Conservation (phyloP, 208 protist species). For the Leishmania major region DNA sequence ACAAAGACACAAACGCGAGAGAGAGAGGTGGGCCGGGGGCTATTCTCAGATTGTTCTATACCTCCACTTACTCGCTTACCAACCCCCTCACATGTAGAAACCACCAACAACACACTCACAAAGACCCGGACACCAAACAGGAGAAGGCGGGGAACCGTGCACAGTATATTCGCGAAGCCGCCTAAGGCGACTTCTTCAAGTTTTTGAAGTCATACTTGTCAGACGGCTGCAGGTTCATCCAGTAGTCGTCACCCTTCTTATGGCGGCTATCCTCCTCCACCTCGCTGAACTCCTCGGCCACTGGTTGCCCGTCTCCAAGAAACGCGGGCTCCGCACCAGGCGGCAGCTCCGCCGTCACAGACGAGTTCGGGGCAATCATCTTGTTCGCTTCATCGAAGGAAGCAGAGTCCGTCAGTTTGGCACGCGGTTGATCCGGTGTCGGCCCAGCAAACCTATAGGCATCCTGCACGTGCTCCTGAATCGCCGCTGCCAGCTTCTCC, state of each 20-base stretch:
- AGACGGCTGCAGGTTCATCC: constrained; percentile 91
- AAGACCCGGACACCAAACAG: not conserved
- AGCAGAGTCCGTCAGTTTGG: constrained; percentile 74
- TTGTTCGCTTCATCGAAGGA: constrained; percentile 92
- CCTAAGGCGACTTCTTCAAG: constrained; percentile 87
- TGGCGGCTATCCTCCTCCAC: constrained; percentile 75
- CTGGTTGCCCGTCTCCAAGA: constrained; percentile 40
- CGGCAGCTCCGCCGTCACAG: constrained; percentile 51
- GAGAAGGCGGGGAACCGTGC: not conserved
- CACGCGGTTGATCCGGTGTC: constrained; percentile 81
- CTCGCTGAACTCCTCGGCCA: constrained; percentile 76
- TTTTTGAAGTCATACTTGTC: constrained; percentile 92
- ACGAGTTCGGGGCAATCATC: constrained; percentile 90
- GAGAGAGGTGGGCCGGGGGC: not conserved
- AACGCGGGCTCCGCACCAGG: constrained; percentile 37
- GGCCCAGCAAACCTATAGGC: constrained; percentile 89
- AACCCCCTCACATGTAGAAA: not conserved
- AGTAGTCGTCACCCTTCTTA: constrained; percentile 93
- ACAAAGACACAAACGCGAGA: not conserved
- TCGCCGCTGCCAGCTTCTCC: constrained; percentile 91
- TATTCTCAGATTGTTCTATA: not conserved
- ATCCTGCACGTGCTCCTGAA: constrained; percentile 93
- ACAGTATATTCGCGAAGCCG: not conserved
- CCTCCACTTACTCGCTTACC: not conserved
- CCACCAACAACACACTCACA: not conserved